Evolutionary conservation across 345 rosid genomes (phyloP), one percentile per base, ranked within the genome.

Genomic region (Trapa incisa): DNA sequence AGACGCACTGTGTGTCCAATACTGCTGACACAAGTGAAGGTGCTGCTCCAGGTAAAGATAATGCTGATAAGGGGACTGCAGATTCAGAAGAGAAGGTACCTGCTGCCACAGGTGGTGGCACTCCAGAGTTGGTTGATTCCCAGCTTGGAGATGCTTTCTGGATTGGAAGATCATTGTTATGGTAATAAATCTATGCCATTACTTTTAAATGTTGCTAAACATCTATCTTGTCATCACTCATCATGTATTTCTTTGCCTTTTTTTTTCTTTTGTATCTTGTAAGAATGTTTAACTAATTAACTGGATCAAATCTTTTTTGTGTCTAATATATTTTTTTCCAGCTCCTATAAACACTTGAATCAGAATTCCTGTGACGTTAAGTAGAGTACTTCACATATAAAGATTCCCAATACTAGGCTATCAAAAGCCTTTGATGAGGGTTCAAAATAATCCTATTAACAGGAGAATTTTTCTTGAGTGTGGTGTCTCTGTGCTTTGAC

Each of bases 1-100:
- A 85, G 73, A 91, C 91, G 74, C 81, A 87, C 76, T 91, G 99
- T 29, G 83, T 86, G 65, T 68, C 87, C 39, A 86, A 83, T 77
- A 67, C 76, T 54, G 74, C 88, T 61, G 82, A 84, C 73, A 80
- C 43, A 16, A 83, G 75, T 37, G 68, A 79, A 32, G 87, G 74
- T 74, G 74, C 78, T 15, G 79, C 77, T 38, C 58, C 77, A 2
- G 32, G 52, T 48, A 72, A 81, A 68, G 81, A 78, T 58, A 75
- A 71, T 67, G 77, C 57, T 42, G 67, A 75, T 68, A 73, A 77
- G 48, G 82, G 72, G 65, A 77, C 53, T 69, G 70, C 79, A 37
- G 83, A 72, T 48, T 66, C 87, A 4, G 81, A 76, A 73, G 79
- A 70, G 62, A 85, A 82, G 75, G 72, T 71, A 64, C 83, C 67